Evolutionary conservation across 2,329 filamentous ascomycete species (phyloP), one percentile per base, ranked within the genome.

Genomic region (Sclerotinia spermophila): DNA sequence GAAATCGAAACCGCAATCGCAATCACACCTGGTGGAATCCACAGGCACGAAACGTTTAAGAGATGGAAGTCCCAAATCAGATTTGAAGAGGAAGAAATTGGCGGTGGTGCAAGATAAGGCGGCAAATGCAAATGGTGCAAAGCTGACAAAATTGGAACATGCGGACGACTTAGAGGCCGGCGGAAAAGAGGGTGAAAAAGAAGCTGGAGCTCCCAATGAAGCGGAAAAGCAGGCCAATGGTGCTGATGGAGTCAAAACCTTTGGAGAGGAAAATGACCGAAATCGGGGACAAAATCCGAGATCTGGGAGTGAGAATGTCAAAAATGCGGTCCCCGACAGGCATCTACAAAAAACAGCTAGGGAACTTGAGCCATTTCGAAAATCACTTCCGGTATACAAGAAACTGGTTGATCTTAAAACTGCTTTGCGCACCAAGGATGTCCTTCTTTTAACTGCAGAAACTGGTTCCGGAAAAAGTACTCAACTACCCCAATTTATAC

Each of bases 391-490:
- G 27, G 78, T 80, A n/a, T 79, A 76, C 74, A 67, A 71, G 7
- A 76, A 76, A 58, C 74, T 75, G 45, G 68, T 68, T 33, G 75
- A 79, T 71, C 79, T 80, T 55, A 73, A 76, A 35, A 72, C 69
- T 58, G 73, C 70, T 21, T 61, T 80, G n/a, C 73, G 76, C 48
- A 51, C 76, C 7, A 74, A 78, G 30, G 88, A 96, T 77, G 88
- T 97, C 1, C 86, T 99, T 67, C 85, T 99, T 0, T 73, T 98
- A 75, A 95, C 94, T 55, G 95, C 95, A 73, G 95, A 97, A 81
- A 98, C 95, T 3, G 95, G 95, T 68, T 96, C 92, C 35, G 95
- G 95, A 78, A 98, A 98, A 81, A 97, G 92, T 69, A 98, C 95
- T 0, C 96, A 99, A 80, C 94, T 93, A 1, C 93, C 98, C 40